phyloP scores from a whole-genome alignment of 495 filamentous ascomycete genomes.

The Parmelia sp. region DNA sequence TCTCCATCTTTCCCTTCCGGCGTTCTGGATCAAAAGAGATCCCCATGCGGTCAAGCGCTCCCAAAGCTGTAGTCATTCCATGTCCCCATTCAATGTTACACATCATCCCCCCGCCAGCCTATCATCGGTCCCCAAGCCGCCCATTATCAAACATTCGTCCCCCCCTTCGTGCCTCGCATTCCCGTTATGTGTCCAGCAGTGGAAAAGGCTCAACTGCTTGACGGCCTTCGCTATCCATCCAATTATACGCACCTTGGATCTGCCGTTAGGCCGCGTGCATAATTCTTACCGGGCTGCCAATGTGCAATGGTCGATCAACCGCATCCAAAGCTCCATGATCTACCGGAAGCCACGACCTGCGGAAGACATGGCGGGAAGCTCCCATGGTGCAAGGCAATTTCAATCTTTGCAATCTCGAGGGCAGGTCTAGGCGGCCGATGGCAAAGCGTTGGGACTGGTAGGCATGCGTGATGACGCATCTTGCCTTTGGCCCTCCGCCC shows the following conservation, averaged over 20 bases:
- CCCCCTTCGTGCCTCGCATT: not conserved
- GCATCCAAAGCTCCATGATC: not conserved
- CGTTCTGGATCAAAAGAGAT: not conserved
- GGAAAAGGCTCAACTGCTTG: not conserved
- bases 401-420: not conserved
- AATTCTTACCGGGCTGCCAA: not conserved
- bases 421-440: not conserved
- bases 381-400: not conserved
- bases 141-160: not conserved
- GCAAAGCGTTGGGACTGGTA: slow-evolving; percentile 5
- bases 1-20: not conserved
- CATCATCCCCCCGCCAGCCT: not conserved
- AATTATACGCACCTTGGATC: not conserved
- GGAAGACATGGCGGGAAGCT: not conserved
- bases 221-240: not conserved
- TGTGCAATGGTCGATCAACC: not conserved
- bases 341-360: slow-evolving; percentile 1
- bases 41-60: not conserved
- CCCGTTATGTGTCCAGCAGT: not conserved
- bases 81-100: not conserved
- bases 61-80: not conserved
- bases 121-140: not conserved
- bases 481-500: not conserved
- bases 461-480: slow-evolving; percentile 5
- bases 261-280: not conserved